Conservation (phyloP, 2,329 filamentous ascomycete genomes). For the Nemania sp. region DNA sequence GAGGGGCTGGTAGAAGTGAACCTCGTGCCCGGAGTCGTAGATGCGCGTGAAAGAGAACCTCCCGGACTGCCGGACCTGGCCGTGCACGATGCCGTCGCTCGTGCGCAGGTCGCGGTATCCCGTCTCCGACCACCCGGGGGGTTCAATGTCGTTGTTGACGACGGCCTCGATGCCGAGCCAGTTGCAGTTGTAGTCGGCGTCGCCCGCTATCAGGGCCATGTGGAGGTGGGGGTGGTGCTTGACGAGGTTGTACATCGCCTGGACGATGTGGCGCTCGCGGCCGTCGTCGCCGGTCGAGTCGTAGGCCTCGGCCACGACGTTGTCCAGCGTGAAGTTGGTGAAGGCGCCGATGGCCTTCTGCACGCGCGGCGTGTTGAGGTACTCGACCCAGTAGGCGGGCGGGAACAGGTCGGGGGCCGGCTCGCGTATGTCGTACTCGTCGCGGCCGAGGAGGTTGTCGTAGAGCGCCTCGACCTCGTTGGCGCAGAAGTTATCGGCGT, state of each 20-base stretch:
- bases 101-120: slow-evolving; percentile 53
- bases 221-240: slow-evolving; percentile 30
- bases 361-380: slow-evolving; percentile 59
- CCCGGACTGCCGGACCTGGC: slow-evolving; percentile 56
- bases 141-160: slow-evolving; percentile 43
- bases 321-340: slow-evolving; percentile 60
- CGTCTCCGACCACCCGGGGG: slow-evolving; percentile 46
- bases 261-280: slow-evolving; percentile 36
- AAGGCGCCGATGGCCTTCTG: slow-evolving; percentile 63
- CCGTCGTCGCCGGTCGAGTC: slow-evolving; percentile 59
- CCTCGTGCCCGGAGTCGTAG: slow-evolving; percentile 48
- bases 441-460: slow-evolving; percentile 55
- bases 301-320: slow-evolving; percentile 54
- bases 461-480: slow-evolving; percentile 57
- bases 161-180: slow-evolving; percentile 40
- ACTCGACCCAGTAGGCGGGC: slow-evolving; percentile 57
- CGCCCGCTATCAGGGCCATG: slow-evolving; percentile 40
- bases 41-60: slow-evolving; percentile 56
- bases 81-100: slow-evolving; percentile 51
- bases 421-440: slow-evolving; percentile 65
- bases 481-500: slow-evolving; percentile 61
- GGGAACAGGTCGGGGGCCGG: slow-evolving; percentile 62
- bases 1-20: slow-evolving; percentile 59
- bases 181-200: slow-evolving; percentile 43
- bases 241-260: slow-evolving; percentile 34